A percentile compares a stretch with the other conserved stretches of the same genome.
phyloP scores from a whole-genome alignment of 2,329 filamentous ascomycete species.

The Pseudogymnoascus sp. region DNA sequence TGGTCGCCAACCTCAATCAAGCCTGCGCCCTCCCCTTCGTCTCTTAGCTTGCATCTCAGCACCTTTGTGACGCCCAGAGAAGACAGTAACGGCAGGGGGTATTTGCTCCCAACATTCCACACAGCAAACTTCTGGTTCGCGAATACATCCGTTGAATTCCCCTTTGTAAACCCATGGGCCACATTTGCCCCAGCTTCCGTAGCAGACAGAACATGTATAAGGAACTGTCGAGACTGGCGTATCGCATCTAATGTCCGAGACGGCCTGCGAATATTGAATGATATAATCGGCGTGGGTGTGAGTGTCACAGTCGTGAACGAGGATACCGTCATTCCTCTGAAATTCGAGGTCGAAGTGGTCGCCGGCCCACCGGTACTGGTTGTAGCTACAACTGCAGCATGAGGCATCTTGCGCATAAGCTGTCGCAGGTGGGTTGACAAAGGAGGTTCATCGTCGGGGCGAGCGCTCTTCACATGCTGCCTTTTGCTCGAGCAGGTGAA shows the following conservation, averaged over 20 bases:
- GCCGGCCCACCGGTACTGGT: constrained; percentile 13
- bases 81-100: constrained; percentile 14
- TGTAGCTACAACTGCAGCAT: constrained; percentile 26
- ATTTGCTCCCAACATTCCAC: constrained; percentile 2
- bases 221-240: constrained; percentile 17
- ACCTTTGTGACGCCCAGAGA: constrained; percentile 15
- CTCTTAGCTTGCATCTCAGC: constrained; percentile 20
- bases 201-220: constrained; percentile 22
- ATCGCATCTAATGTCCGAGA: constrained; percentile 25
- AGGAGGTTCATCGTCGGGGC: constrained; percentile 11
- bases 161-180: constrained; percentile 23
- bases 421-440: constrained; percentile 20
- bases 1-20: constrained; percentile 25
- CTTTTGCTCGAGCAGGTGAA: background rate
- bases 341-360: background rate
- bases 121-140: constrained; percentile 2
- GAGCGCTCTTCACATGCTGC: background rate
- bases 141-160: constrained; percentile 14
- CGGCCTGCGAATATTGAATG: constrained; percentile 28
- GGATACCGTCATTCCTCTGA: constrained; percentile 28
- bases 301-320: constrained; percentile 28
- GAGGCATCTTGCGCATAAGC: constrained; percentile 26
- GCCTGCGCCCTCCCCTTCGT: constrained; percentile 11
- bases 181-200: constrained; percentile 18
- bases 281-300: constrained; percentile 25